phyloP scores from a whole-genome alignment of 2,329 filamentous ascomycete species.

The Rasamsonia emersonii region DNA sequence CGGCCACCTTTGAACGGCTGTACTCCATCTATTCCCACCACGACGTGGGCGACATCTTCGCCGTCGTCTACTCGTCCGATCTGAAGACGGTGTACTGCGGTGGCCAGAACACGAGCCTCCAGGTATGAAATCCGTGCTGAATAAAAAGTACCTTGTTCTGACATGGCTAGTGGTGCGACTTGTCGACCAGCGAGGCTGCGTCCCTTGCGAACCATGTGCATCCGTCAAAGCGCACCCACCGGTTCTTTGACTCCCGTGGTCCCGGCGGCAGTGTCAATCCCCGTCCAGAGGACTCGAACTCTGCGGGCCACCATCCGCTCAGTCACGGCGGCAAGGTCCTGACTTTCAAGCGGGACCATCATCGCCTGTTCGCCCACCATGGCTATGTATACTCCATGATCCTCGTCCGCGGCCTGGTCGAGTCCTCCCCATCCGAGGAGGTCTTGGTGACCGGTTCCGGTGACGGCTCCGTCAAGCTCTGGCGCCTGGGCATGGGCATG shows the following conservation, averaged over 20 bases:
- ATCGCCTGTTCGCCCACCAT: conserved; percentile 83
- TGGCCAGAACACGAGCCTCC: conserved; percentile 87
- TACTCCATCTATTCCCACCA: conserved; percentile 90
- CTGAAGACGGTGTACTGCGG: conserved; percentile 82
- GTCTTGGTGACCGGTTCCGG: conserved; percentile 85
- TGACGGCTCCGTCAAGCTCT: conserved; percentile 91
- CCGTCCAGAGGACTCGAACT: conserved; percentile 51
- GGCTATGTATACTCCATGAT: conserved; percentile 98
- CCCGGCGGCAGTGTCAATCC: conserved; percentile 75
- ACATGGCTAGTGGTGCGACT: conserved; percentile 59
- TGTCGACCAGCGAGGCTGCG: conserved; percentile 56
- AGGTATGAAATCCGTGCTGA: conserved; percentile 37
- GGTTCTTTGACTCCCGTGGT: conserved; percentile 87
- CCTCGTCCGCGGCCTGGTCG: conserved; percentile 63
- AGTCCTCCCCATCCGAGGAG: conserved; percentile 59
- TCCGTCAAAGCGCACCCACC: conserved; percentile 67
- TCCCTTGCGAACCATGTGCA: conserved; percentile 58
- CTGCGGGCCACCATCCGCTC: conserved; percentile 39
- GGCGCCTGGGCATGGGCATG: conserved; percentile 58
- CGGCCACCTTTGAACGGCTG: conserved; percentile 62
- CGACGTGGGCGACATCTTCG: conserved; percentile 93
- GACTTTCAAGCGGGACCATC: conserved; percentile 72
- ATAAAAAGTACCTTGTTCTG: conserved; percentile 7
- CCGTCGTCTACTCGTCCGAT: conserved; percentile 74
- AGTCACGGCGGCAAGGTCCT: conserved; percentile 57